Conservation (phyloP, 768 basidiomycete genomes). For the Mycena haematopus region DNA sequence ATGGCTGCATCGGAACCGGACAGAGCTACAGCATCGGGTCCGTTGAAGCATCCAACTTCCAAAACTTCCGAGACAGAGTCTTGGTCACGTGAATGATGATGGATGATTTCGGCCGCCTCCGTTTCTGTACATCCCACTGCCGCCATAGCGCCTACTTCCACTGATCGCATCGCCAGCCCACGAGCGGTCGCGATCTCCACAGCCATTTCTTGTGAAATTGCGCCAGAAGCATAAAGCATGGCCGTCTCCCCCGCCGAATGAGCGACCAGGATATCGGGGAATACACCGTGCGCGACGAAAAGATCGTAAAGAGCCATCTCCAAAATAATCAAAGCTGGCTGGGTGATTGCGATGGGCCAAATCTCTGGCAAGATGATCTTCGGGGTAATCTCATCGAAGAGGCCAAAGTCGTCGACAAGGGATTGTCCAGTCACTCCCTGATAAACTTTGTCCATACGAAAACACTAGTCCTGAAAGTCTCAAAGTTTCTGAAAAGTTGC, state of each 20-base stretch:
- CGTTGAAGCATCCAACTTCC: background rate
- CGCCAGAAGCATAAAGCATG: conserved; percentile 49
- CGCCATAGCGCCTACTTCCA: background rate
- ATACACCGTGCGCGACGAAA: conserved; percentile 41
- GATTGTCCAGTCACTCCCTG: conserved; percentile 39
- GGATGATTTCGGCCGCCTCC: too few relatives aligned
- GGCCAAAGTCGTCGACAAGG: conserved; percentile 33
- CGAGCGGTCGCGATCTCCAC: conserved; percentile 49
- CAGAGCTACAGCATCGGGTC: background rate
- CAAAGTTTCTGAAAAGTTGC: conserved; percentile 40
- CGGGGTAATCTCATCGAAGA: background rate
- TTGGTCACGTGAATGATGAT: background rate
- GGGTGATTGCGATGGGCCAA: conserved; percentile 46
- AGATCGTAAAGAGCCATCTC: conserved; percentile 54
- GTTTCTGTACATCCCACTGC: background rate
- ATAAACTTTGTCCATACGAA: conserved; percentile 45
- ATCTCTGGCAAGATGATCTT: background rate
- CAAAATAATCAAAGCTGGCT: conserved; percentile 46
- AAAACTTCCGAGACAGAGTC: background rate
- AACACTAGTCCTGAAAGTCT: conserved; percentile 46
- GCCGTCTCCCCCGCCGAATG: conserved; percentile 56
- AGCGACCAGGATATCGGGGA: conserved; percentile 46
- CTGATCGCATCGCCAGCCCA: conserved; percentile 17
- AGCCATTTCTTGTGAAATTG: conserved; percentile 44
- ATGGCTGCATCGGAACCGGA: background rate